Evolutionary conservation across 2,329 filamentous ascomycete genomes (phyloP).

Genomic region (Albifimbria verrucaria): DNA sequence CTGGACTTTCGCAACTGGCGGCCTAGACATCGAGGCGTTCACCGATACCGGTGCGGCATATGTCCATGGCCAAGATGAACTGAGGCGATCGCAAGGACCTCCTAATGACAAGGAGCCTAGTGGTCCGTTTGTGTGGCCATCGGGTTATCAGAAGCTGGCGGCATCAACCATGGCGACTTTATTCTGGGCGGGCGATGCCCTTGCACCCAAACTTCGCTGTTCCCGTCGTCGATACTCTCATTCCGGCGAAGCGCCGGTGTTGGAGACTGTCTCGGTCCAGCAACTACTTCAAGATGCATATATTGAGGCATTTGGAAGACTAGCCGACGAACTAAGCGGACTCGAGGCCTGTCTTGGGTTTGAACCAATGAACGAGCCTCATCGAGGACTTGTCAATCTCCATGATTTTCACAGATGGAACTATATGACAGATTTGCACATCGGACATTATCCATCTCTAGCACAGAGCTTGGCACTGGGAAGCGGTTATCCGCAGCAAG

Average conservation of each 20-base stretch:
- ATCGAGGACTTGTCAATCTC: constrained; percentile 37
- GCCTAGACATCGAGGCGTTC: constrained; percentile 34
- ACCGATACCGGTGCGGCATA: constrained; percentile 30
- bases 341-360: constrained; percentile 36
- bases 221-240: constrained; percentile 7
- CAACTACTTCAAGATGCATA: constrained; percentile 27
- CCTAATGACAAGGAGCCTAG: constrained; percentile 28
- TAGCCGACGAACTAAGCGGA: constrained; percentile 26
- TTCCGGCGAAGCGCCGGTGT: constrained; percentile 9
- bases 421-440: constrained; percentile 39
- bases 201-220: constrained; percentile 25
- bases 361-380: constrained; percentile 40
- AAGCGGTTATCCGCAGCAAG: constrained; percentile 32
- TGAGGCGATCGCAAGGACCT: constrained; percentile 17
- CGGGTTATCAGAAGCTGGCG: constrained; percentile 34
- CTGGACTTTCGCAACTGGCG: constrained; percentile 39
- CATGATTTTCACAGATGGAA: constrained; percentile 36
- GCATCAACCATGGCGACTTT: constrained; percentile 28
- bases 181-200: constrained; percentile 24
- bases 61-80: constrained; percentile 31
- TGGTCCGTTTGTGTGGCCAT: constrained; percentile 34
- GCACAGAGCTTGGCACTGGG: constrained; percentile 36
- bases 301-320: constrained; percentile 30
- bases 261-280: constrained; percentile 23
- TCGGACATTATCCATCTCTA: constrained; percentile 35